Evolutionary conservation across 805 yeast species (phyloP).

Genomic region (Scheffersomyces ergatensis): DNA sequence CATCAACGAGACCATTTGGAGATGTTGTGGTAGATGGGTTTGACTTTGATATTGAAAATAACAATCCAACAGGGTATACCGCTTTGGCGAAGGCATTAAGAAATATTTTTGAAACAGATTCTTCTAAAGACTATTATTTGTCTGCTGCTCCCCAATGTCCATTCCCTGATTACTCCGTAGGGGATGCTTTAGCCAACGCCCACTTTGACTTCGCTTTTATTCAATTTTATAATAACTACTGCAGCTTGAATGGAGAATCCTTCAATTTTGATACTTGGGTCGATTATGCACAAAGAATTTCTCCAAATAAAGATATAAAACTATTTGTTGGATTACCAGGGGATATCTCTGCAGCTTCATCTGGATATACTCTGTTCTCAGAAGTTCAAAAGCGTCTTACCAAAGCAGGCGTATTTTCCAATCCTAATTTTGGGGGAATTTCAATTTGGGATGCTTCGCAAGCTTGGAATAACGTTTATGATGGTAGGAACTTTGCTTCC

Average conservation of each 20-base stretch:
- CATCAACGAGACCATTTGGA: slow-evolving; percentile 21
- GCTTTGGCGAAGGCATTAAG: slow-evolving; percentile 28
- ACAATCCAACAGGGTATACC: slow-evolving; percentile 18
- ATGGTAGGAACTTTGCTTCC: too few relatives aligned
- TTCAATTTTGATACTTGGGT: slow-evolving; percentile 77
- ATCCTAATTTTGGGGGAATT: slow-evolving; percentile 34
- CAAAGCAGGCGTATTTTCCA: slow-evolving; percentile 16
- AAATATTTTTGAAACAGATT: slow-evolving; percentile 11
- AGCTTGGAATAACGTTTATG: too few relatives aligned
- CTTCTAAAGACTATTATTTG: slow-evolving; percentile 61
- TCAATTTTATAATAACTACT: slow-evolving; percentile 88
- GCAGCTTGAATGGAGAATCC: slow-evolving; percentile 42
- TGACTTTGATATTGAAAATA: slow-evolving; percentile 32
- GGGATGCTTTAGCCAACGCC: slow-evolving; percentile 42
- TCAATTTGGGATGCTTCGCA: too few relatives aligned
- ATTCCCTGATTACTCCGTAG: slow-evolving; percentile 66
- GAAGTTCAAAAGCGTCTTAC: slow-evolving; percentile 14
- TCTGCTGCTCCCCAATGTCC: slow-evolving; percentile 94
- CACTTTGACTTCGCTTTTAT: slow-evolving; percentile 78
- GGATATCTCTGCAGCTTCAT: slow-evolving; percentile 48
- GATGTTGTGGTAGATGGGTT: slow-evolving; percentile 32
- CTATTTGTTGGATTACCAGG: slow-evolving; percentile 75
- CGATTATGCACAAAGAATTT: slow-evolving; percentile 54
- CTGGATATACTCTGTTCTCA: slow-evolving; percentile 36
- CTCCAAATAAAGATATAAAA: slow-evolving; percentile 67